Evolutionary conservation across 2,329 filamentous ascomycete genomes (phyloP).

Genomic region (Diaporthe ampelina): DNA sequence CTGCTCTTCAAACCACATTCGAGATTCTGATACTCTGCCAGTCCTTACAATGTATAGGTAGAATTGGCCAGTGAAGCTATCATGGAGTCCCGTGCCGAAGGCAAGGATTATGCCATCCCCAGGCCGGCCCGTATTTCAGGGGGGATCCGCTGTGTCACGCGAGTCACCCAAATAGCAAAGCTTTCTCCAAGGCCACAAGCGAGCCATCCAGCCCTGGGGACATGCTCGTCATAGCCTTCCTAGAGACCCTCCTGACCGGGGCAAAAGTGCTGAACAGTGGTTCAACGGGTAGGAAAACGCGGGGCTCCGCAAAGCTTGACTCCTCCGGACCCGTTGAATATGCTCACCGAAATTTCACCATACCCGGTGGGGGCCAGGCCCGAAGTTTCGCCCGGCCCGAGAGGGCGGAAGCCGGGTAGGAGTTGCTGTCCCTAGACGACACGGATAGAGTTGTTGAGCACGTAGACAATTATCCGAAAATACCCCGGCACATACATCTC

Average conservation of each 20-base stretch:
- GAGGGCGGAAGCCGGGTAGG: not conserved
- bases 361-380: not conserved
- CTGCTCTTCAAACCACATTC: too few relatives aligned
- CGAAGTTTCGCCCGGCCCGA: constrained; percentile 6
- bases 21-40: not conserved
- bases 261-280: not conserved
- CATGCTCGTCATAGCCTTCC: not conserved
- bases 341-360: constrained; percentile 6
- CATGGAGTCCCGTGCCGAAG: not conserved
- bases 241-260: not conserved
- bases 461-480: not conserved
- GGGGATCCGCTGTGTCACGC: not conserved
- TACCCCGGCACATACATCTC: not conserved
- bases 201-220: not conserved
- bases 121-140: not conserved
- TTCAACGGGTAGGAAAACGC: not conserved
- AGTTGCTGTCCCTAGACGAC: not conserved
- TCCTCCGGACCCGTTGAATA: constrained; percentile 3
- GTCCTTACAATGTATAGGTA: not conserved
- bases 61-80: not conserved
- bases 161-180: not conserved
- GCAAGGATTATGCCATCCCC: not conserved
- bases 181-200: constrained; percentile 1
- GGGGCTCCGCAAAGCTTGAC: constrained; percentile 12
- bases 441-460: not conserved